phyloP scores from a whole-genome alignment of 768 basidiomycete species.

The Glaciozyma antarctica region DNA sequence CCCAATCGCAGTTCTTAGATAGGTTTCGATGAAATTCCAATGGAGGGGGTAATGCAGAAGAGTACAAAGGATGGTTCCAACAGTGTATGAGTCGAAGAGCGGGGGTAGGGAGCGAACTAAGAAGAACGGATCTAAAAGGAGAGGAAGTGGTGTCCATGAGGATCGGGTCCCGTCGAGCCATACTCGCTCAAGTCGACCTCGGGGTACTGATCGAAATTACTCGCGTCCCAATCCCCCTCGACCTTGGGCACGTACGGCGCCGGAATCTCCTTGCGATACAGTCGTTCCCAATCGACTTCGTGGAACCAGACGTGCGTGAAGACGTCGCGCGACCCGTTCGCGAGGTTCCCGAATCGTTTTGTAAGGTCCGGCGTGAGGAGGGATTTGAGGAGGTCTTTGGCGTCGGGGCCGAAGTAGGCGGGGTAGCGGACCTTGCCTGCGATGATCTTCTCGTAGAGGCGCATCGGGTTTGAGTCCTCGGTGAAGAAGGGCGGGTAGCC shows the following conservation, averaged over 20 bases:
- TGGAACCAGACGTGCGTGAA: constrained; percentile 88
- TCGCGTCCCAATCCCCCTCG: constrained; percentile 84
- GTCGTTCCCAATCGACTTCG: constrained; percentile 75
- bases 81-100: neutral
- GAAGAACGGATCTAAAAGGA: neutral
- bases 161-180: constrained; percentile 33
- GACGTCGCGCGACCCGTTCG: constrained; percentile 84
- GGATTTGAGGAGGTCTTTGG: constrained; percentile 75
- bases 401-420: constrained; percentile 73
- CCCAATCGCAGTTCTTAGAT: neutral
- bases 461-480: constrained; percentile 83
- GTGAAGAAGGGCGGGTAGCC: constrained; percentile 72
- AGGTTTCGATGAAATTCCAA: neutral
- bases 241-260: constrained; percentile 93
- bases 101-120: neutral
- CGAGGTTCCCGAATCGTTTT: constrained; percentile 87
- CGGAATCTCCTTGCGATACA: constrained; percentile 74
- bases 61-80: too few relatives aligned
- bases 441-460: constrained; percentile 96
- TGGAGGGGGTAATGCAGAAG: neutral
- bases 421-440: constrained; percentile 87
- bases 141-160: constrained; percentile 35
- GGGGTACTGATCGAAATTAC: constrained; percentile 44
- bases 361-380: constrained; percentile 87
- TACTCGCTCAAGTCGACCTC: constrained; percentile 33